Conservation (phyloP, 2,329 filamentous ascomycete genomes). For the Claviceps purpurea region DNA sequence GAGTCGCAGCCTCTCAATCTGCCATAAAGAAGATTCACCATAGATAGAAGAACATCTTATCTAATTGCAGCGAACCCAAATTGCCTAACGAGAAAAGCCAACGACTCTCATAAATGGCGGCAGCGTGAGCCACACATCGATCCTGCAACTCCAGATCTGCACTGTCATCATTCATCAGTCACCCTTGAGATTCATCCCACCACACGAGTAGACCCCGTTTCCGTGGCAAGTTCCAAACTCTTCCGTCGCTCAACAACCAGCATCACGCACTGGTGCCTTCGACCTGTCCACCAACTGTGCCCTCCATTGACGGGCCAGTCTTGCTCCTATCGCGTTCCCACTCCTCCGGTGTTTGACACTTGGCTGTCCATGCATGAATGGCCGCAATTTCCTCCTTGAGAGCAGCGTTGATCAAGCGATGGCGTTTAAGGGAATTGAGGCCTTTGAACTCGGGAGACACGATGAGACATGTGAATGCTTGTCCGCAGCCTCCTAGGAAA, state of each 20-base stretch:
- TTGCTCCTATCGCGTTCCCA: conserved; percentile 53
- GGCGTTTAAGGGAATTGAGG: conserved; percentile 67
- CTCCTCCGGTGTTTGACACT: conserved; percentile 84
- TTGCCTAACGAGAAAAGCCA: neutral
- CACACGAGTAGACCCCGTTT: neutral
- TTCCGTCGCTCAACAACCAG: neutral
- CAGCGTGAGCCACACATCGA: neutral
- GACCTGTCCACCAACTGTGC: conserved; percentile 30
- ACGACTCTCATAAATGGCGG: neutral
- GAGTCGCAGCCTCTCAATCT: neutral
- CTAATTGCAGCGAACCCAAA: neutral
- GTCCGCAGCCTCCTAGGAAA: conserved; percentile 42
- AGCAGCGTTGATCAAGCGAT: conserved; percentile 71
- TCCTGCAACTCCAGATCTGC: neutral
- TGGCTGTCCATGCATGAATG: conserved; percentile 92
- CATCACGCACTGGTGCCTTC: conserved; percentile 15
- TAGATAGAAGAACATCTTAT: neutral
- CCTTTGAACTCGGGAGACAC: conserved; percentile 55
- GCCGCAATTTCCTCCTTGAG: conserved; percentile 78
- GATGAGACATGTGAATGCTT: conserved; percentile 45
- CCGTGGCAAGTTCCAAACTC: neutral
- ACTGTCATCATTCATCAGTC: neutral
- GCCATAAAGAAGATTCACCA: neutral
- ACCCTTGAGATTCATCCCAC: neutral
- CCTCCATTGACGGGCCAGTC: conserved; percentile 27